These are phyloP conservation scores for Fraxinus dipetala DNA, from an alignment of 305 asterid genomes.

Conservation along the genomic window DNA sequence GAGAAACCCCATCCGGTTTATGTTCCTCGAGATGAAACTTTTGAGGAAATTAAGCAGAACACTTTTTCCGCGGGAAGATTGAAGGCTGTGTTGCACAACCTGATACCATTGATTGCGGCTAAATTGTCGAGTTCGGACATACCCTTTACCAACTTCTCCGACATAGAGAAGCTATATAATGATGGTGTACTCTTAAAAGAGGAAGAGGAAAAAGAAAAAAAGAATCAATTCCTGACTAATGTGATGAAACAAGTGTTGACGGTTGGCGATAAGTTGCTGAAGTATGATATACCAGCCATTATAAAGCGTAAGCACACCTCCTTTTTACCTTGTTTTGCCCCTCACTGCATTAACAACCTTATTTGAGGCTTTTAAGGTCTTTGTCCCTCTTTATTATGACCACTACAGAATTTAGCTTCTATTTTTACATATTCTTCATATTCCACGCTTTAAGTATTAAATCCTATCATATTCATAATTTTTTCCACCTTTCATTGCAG, in stretches of 20 bases:
- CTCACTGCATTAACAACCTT: background rate
- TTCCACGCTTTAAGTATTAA: background rate
- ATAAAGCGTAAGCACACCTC: conserved; percentile 49
- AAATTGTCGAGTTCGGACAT: conserved; percentile 63
- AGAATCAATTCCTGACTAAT: conserved; percentile 30
- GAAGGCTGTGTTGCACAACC: conserved; percentile 68
- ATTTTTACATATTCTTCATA: background rate
- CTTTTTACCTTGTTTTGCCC: background rate
- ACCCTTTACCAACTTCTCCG: conserved; percentile 70
- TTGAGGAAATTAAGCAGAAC: conserved; percentile 70
- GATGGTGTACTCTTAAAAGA: conserved; percentile 52
- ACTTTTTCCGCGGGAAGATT: conserved; percentile 70
- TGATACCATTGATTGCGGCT: conserved; percentile 64
- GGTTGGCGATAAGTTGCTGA: conserved; percentile 63
- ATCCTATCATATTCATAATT: background rate
- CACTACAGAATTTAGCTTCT: background rate
- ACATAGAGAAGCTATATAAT: conserved; percentile 68
- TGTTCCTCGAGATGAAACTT: conserved; percentile 82
- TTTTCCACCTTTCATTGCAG: conserved; percentile 30
- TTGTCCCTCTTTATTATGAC: background rate
- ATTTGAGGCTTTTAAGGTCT: background rate
- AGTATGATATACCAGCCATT: conserved; percentile 75
- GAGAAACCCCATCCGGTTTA: conserved; percentile 79
- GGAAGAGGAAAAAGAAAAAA: conserved; percentile 27
- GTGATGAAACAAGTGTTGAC: conserved; percentile 42